A percentile compares a stretch with the other conserved stretches of the same genome.
phyloP scores from a whole-genome alignment of 139 green algal genomes.

The Coccomyxa sp. region DNA sequence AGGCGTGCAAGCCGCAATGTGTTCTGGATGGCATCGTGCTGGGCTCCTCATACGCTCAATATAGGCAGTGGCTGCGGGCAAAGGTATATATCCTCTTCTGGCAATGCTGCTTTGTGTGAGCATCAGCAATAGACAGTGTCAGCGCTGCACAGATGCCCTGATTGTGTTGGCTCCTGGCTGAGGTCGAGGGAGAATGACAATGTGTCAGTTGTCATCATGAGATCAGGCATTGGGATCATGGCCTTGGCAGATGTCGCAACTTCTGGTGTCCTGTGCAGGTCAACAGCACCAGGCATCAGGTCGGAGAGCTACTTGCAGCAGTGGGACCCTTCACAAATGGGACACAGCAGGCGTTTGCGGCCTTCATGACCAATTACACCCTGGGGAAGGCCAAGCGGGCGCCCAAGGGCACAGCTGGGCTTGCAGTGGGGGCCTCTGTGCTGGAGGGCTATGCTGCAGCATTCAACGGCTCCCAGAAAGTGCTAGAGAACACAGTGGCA shows the following conservation, averaged over 20 bases:
- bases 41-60: background rate
- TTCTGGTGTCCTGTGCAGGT: too few relatives aligned
- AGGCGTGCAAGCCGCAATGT: constrained; percentile 63
- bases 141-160: background rate
- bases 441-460: background rate
- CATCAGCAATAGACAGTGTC: background rate
- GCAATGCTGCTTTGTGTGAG: background rate
- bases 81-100: background rate
- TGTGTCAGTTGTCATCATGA: background rate
- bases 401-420: background rate
- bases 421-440: background rate
- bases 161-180: background rate
- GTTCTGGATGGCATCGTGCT: constrained; percentile 16
- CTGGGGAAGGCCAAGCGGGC: background rate
- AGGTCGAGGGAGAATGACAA: background rate
- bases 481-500: background rate
- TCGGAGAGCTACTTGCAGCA: too few relatives aligned
- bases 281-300: too few relatives aligned
- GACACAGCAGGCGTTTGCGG: background rate
- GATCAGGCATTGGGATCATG: background rate
- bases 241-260: background rate
- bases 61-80: background rate
- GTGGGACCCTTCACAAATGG: background rate
- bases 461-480: background rate
- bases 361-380: background rate